phyloP scores from a whole-genome alignment of 1,139 yeast species.

The Ashbya aceris region DNA sequence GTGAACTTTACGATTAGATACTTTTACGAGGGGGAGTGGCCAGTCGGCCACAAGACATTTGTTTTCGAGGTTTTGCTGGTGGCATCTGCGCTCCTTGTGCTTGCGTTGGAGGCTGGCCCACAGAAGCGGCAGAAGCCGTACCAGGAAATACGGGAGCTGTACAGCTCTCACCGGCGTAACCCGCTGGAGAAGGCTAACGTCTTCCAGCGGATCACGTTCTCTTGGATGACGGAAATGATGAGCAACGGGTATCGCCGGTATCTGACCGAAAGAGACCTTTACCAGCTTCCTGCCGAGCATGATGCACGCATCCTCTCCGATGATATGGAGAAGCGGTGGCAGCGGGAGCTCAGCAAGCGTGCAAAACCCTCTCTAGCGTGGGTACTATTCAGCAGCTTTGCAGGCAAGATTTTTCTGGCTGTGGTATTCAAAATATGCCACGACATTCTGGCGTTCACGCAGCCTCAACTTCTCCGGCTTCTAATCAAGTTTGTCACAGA shows the following conservation, averaged over 20 bases:
- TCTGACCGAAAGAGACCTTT: constrained; percentile 70
- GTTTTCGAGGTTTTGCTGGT: constrained; percentile 41
- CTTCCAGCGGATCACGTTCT: constrained; percentile 69
- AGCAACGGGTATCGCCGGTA: constrained; percentile 67
- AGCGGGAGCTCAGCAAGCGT: constrained; percentile 33
- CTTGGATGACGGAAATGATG: constrained; percentile 93
- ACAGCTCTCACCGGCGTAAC: constrained; percentile 32
- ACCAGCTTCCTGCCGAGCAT: constrained; percentile 63
- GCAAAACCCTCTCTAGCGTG: constrained; percentile 54
- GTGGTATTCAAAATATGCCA: constrained; percentile 71
- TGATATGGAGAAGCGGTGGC: constrained; percentile 56
- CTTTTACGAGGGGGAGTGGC: constrained; percentile 25
- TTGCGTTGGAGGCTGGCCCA: constrained; percentile 48
- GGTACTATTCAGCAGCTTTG: constrained; percentile 63
- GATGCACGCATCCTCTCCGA: constrained; percentile 43
- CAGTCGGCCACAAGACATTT: constrained; percentile 30
- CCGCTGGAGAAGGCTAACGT: constrained; percentile 80
- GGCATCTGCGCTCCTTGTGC: constrained; percentile 42
- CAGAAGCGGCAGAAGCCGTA: constrained; percentile 34
- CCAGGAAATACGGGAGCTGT: constrained; percentile 35
- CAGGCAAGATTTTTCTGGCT: constrained; percentile 56
- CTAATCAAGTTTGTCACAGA: constrained; percentile 78
- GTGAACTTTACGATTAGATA: constrained; percentile 44
- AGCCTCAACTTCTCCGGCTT: constrained; percentile 74
- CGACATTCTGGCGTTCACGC: constrained; percentile 75